Conservation (phyloP, 2,329 filamentous ascomycete species). For the Apiospora sp. region DNA sequence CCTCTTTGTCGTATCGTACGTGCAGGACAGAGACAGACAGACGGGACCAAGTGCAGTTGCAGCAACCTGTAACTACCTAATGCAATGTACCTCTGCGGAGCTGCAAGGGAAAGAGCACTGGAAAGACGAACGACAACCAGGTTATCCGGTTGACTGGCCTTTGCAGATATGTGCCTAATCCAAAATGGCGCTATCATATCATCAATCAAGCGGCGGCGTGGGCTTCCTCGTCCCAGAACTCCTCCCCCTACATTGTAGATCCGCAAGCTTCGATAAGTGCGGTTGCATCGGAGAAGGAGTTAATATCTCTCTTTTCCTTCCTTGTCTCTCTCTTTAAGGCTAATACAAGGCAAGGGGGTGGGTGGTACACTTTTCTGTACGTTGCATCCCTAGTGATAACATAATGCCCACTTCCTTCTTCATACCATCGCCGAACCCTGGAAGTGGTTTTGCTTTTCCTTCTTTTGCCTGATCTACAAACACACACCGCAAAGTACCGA, state of each 20-base stretch:
- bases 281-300: neutral
- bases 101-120: neutral
- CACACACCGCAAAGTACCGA: too few relatives aligned
- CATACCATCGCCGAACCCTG: too few relatives aligned
- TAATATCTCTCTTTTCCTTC: neutral
- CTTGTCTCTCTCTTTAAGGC: neutral
- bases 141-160: neutral
- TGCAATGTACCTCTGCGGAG: neutral
- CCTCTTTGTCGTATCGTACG: neutral
- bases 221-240: neutral
- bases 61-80: neutral
- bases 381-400: too few relatives aligned
- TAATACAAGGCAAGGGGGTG: neutral
- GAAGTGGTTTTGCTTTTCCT: too few relatives aligned
- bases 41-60: neutral
- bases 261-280: neutral
- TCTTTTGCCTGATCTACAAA: too few relatives aligned
- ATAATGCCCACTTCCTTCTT: too few relatives aligned
- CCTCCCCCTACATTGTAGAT: neutral
- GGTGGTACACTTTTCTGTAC: neutral
- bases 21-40: neutral
- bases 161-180: slow-evolving; percentile 12
- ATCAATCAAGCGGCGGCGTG: neutral
- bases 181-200: slow-evolving; percentile 3
- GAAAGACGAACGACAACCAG: neutral